phyloP scores from a whole-genome alignment of 1,284 basidiomycete genomes.

The Coniferiporia weirii region DNA sequence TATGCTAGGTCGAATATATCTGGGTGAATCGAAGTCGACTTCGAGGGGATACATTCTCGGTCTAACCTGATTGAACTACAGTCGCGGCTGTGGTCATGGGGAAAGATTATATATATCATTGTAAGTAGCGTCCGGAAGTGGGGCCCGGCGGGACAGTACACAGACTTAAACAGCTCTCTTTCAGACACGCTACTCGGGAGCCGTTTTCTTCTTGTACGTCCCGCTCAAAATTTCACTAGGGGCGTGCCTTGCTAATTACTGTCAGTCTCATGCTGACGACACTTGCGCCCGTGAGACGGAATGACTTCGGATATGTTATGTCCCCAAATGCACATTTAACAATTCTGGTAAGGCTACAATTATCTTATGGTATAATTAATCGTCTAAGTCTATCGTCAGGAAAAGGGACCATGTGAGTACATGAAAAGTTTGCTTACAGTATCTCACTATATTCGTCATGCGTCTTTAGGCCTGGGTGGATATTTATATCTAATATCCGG shows the following conservation, averaged over 20 bases:
- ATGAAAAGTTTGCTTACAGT: neutral
- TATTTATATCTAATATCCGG: neutral
- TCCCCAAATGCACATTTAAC: neutral
- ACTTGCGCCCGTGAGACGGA: neutral
- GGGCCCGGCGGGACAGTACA: no score
- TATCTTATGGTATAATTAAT: neutral
- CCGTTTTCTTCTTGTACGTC: slow-evolving; percentile 7
- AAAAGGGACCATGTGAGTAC: neutral
- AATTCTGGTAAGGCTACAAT: neutral
- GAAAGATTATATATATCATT: slow-evolving; percentile 2
- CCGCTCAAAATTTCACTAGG: no score
- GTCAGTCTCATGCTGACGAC: neutral
- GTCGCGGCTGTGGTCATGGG: slow-evolving; percentile 1
- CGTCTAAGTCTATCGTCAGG: neutral
- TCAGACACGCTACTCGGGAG: neutral
- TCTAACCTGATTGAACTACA: neutral
- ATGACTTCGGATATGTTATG: neutral
- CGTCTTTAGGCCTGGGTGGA: slow-evolving; percentile 1
- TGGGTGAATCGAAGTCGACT: neutral
- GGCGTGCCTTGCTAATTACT: neutral
- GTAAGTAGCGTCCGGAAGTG: neutral
- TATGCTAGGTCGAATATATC: slow-evolving; percentile 5
- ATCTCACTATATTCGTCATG: no score
- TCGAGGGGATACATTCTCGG: no score
- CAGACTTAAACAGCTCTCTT: neutral